A percentile compares a stretch with the other conserved stretches of the same genome.
Conservation (phyloP, 495 filamentous ascomycete species). For the Ramalina peruviana region DNA sequence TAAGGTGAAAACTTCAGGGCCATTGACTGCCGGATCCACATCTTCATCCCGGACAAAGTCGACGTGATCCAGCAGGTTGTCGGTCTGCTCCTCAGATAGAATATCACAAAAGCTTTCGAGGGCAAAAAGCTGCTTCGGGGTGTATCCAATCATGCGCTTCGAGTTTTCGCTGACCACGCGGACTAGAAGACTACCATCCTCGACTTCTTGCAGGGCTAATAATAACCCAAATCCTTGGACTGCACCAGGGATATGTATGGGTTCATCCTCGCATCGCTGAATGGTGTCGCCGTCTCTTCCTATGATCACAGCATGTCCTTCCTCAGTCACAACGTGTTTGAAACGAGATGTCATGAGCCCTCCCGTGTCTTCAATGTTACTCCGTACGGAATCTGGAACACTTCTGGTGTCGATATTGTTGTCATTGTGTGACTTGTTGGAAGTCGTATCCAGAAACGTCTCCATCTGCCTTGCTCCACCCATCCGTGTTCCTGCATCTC, state of each 20-base stretch:
- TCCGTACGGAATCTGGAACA: constrained; percentile 8
- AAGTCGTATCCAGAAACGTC: constrained; percentile 7
- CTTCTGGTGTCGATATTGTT: neutral
- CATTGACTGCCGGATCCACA: constrained; percentile 53
- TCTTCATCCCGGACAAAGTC: constrained; percentile 77
- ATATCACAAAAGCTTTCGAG: constrained; percentile 68
- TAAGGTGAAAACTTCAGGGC: constrained; percentile 77
- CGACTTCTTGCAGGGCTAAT: constrained; percentile 59
- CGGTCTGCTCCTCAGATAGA: constrained; percentile 65
- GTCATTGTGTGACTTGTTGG: constrained; percentile 1
- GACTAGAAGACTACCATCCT: constrained; percentile 52
- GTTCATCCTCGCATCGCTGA: constrained; percentile 72
- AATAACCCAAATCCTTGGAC: constrained; percentile 74
- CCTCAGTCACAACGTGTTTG: constrained; percentile 63
- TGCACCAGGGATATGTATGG: constrained; percentile 85
- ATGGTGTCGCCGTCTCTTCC: constrained; percentile 55
- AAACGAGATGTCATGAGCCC: constrained; percentile 55
- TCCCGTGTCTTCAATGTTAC: constrained; percentile 18
- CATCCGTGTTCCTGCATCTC: constrained; percentile 6
- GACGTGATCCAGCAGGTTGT: constrained; percentile 71
- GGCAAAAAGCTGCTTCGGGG: constrained; percentile 62
- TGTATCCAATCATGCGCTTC: constrained; percentile 59
- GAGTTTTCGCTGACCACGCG: constrained; percentile 83
- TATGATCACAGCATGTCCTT: constrained; percentile 75
- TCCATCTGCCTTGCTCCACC: constrained; percentile 12